Conservation (phyloP, 1,284 basidiomycete species). For the Retiboletus flavoniger region DNA sequence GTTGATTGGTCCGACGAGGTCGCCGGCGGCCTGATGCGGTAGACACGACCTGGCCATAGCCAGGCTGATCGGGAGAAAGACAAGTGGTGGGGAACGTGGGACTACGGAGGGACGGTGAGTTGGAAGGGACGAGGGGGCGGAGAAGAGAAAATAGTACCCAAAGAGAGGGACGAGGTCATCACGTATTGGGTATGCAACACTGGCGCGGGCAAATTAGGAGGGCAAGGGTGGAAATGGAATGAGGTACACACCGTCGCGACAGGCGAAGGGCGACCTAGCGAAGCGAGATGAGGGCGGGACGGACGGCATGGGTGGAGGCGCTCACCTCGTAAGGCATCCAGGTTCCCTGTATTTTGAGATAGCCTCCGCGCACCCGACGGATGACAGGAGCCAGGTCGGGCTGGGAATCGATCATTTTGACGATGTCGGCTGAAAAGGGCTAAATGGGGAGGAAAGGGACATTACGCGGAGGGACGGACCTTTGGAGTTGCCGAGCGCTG, state of each 20-base stretch:
- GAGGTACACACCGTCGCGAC: conserved; percentile 62
- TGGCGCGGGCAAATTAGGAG: conserved; percentile 35
- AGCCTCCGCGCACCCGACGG: conserved; percentile 79
- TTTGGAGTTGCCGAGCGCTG: conserved; percentile 82
- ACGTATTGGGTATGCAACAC: conserved; percentile 86
- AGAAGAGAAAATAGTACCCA: conserved; percentile 50
- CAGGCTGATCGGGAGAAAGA: conserved; percentile 76
- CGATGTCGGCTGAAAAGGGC: conserved; percentile 68
- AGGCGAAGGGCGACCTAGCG: conserved; percentile 67
- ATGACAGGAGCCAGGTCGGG: conserved; percentile 79
- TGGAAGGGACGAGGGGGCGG: background rate
- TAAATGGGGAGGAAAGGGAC: conserved; percentile 14
- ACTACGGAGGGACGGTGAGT: conserved; percentile 34
- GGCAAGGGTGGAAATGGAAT: conserved; percentile 11
- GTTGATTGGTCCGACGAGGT: conserved; percentile 47
- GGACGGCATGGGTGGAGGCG: conserved; percentile 13
- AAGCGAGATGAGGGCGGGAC: conserved; percentile 22
- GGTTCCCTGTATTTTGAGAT: conserved; percentile 85
- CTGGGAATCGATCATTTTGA: conserved; percentile 86
- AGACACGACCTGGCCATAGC: conserved; percentile 75
- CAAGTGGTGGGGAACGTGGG: conserved; percentile 76
- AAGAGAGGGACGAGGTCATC: conserved; percentile 80
- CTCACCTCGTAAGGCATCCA: conserved; percentile 86
- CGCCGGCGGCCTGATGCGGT: conserved; percentile 61
- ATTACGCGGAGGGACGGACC: conserved; percentile 43